Conservation (phyloP, 2,329 filamentous ascomycete genomes). For the Raffaelea arxii region DNA sequence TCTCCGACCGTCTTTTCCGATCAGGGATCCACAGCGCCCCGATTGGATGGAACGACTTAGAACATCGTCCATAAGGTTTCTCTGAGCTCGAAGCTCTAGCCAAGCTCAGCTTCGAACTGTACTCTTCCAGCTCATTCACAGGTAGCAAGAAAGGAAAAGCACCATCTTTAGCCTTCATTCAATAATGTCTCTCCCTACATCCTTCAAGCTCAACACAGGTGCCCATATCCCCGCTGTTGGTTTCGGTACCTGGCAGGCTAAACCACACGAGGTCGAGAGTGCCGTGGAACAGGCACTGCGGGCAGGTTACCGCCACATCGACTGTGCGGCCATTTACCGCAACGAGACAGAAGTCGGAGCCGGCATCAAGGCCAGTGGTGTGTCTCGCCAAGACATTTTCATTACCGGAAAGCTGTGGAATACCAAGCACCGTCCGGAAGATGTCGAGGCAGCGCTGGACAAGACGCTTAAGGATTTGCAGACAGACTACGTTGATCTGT, state of each 20-base stretch:
- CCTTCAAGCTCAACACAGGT: slow-evolving; percentile 29
- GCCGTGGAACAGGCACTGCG: slow-evolving; percentile 37
- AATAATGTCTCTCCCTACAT: slow-evolving; percentile 2
- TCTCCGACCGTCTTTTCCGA: too few species aligned
- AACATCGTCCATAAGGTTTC: too few species aligned
- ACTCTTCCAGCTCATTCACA: too few species aligned
- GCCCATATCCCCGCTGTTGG: slow-evolving; percentile 29
- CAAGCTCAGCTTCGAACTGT: too few species aligned
- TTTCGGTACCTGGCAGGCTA: slow-evolving; percentile 27
- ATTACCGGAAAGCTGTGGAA: slow-evolving; percentile 9
- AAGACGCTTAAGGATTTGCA: slow-evolving; percentile 27
- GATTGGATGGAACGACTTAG: too few species aligned
- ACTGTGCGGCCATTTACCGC: slow-evolving; percentile 16
- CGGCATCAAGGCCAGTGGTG: slow-evolving; percentile 8
- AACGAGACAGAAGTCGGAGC: slow-evolving; percentile 8
- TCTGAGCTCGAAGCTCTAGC: too few species aligned
- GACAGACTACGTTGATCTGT: slow-evolving; percentile 14
- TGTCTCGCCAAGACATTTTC: slow-evolving; percentile 9
- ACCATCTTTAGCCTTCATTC: too few species aligned
- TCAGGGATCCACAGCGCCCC: too few species aligned
- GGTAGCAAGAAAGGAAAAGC: too few species aligned
- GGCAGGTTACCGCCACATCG: slow-evolving; percentile 27
- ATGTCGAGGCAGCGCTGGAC: slow-evolving; percentile 22
- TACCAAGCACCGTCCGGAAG: slow-evolving; percentile 29
- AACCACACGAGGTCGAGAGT: slow-evolving; percentile 32